Conservation (phyloP, 139 green algal species). For the Tetradesmus lagerheimii region DNA sequence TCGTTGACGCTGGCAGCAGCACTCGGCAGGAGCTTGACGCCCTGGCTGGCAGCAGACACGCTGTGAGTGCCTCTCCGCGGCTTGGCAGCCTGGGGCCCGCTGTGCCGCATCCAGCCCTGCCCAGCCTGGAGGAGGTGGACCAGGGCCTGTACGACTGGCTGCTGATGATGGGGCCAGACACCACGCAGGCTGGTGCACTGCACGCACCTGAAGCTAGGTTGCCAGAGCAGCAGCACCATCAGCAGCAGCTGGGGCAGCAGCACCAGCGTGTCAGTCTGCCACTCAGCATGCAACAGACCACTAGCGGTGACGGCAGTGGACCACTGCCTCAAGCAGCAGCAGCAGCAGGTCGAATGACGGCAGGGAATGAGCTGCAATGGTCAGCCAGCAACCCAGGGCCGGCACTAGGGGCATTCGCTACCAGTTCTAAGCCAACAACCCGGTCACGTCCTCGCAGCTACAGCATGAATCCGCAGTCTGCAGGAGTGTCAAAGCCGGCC, state of each 20-base stretch:
- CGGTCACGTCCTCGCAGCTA: neutral
- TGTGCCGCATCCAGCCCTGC: neutral
- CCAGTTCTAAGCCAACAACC: neutral
- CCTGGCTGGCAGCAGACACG: neutral
- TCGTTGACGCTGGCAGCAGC: neutral
- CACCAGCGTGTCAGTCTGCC: neutral
- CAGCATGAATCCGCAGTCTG: neutral
- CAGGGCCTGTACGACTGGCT: neutral
- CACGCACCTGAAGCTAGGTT: neutral
- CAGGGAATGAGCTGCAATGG: neutral
- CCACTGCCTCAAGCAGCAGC: neutral
- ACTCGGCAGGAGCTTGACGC: neutral
- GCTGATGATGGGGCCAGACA: neutral
- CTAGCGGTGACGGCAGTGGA: neutral
- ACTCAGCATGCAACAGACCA: neutral
- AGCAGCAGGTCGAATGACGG: neutral
- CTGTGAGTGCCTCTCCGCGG: neutral
- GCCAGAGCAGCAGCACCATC: neutral
- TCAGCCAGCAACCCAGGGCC: neutral
- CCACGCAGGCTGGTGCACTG: neutral
- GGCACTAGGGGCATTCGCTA: neutral
- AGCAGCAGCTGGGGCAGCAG: too few relatives aligned
- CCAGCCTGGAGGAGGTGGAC: neutral
- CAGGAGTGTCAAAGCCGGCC: neutral
- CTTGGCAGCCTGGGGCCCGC: neutral